Conservation (phyloP, 768 basidiomycete species). For the Jaapia argillacea region DNA sequence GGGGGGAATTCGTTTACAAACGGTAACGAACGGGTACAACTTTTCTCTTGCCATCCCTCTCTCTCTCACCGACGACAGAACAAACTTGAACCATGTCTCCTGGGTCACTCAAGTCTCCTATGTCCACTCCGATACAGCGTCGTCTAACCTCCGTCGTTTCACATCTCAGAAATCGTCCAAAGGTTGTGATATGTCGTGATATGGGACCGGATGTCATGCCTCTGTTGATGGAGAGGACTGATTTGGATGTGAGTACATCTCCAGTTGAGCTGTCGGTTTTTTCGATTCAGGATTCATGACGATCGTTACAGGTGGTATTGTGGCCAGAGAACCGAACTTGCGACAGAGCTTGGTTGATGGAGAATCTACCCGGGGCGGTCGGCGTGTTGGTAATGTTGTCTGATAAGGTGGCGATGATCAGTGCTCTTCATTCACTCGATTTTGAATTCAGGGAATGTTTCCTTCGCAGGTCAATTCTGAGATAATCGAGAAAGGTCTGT, state of each 20-base stretch:
- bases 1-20: too few relatives aligned
- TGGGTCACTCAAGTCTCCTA: neutral
- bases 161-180: neutral
- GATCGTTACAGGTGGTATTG: constrained; percentile 14
- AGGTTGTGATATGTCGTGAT: constrained; percentile 7
- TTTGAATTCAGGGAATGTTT: constrained; percentile 7
- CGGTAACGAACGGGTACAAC: too few relatives aligned
- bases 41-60: too few relatives aligned
- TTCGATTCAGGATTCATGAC: neutral
- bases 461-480: constrained; percentile 56
- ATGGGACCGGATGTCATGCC: constrained; percentile 7
- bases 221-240: constrained; percentile 1
- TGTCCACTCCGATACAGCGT: neutral
- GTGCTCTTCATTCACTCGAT: constrained; percentile 5
- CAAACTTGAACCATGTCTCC: neutral
- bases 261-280: neutral
- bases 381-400: constrained; percentile 37
- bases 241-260: constrained; percentile 3
- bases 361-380: constrained; percentile 18
- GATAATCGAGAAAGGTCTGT: constrained; percentile 46
- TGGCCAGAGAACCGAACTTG: constrained; percentile 16
- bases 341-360: constrained; percentile 22
- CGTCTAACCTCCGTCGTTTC: neutral
- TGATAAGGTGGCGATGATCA: constrained; percentile 57
- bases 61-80: too few relatives aligned